These are phyloP conservation scores for Hanseniaspora meyeri DNA, from an alignment of 805 yeast species.

Conservation along the genomic window DNA sequence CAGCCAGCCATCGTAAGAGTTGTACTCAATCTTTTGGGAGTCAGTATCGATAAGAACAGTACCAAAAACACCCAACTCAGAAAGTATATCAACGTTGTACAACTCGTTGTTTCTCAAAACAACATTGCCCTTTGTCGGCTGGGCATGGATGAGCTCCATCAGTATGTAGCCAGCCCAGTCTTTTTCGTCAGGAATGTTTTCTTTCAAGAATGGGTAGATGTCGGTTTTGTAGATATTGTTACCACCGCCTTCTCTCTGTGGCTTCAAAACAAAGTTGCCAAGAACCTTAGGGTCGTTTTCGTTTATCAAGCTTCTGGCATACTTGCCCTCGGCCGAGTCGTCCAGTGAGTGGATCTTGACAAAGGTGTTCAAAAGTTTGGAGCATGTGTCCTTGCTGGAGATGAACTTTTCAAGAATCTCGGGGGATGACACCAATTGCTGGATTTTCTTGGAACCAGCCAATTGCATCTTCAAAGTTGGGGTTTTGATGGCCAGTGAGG, in stretches of 20 bases:
- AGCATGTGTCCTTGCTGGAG: slow-evolving; percentile 26
- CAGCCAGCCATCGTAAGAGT: slow-evolving; percentile 71
- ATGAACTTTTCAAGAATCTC: slow-evolving; percentile 36
- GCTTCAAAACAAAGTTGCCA: slow-evolving; percentile 71
- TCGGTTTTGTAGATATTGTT: slow-evolving; percentile 80
- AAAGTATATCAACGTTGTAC: slow-evolving; percentile 60
- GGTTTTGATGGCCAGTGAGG: slow-evolving; percentile 72
- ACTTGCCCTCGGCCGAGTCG: slow-evolving; percentile 44
- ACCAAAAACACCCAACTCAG: slow-evolving; percentile 90
- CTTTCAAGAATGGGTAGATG: slow-evolving; percentile 59
- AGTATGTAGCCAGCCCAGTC: slow-evolving; percentile 86
- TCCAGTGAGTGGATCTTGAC: slow-evolving; percentile 84
- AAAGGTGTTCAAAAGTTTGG: slow-evolving; percentile 41
- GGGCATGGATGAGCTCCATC: slow-evolving; percentile 83
- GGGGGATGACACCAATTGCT: slow-evolving; percentile 65
- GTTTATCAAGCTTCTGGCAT: slow-evolving; percentile 41
- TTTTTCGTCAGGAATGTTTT: slow-evolving; percentile 37
- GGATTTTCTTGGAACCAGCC: slow-evolving; percentile 87
- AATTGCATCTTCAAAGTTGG: slow-evolving; percentile 83
- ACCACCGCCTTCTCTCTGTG: slow-evolving; percentile 99
- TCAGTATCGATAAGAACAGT: slow-evolving; percentile 60
- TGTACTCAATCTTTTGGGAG: slow-evolving; percentile 40
- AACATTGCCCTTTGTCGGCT: slow-evolving; percentile 48
- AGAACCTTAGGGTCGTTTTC: slow-evolving; percentile 49
- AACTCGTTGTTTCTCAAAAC: slow-evolving; percentile 57